These are phyloP conservation scores for Lachnellula suecica DNA, from an alignment of 2,329 filamentous ascomycete genomes.

Conservation along the genomic window DNA sequence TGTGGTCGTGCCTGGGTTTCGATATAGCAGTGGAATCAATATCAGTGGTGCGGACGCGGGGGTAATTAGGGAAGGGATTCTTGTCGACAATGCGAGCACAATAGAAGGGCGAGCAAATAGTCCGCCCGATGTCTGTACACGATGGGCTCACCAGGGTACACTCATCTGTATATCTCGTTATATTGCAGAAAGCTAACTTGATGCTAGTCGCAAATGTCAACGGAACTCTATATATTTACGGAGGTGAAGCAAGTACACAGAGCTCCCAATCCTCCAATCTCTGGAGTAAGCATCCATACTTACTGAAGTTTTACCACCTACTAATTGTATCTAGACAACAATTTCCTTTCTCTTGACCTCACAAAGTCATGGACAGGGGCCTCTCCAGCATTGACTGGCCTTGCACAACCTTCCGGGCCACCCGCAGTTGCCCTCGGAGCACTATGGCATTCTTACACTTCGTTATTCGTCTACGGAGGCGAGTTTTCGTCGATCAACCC, in stretches of 20 bases:
- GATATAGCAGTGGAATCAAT: constrained; percentile 38
- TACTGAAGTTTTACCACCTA: background rate
- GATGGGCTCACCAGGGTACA: constrained; percentile 65
- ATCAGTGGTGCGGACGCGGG: constrained; percentile 48
- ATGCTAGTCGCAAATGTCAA: constrained; percentile 61
- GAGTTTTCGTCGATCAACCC: constrained; percentile 69
- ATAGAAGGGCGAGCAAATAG: constrained; percentile 44
- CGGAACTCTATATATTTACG: constrained; percentile 75
- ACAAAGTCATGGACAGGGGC: constrained; percentile 70
- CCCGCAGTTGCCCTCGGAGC: constrained; percentile 72
- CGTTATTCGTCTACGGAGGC: constrained; percentile 73
- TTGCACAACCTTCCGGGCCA: constrained; percentile 65
- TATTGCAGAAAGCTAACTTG: constrained; percentile 1
- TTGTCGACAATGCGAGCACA: constrained; percentile 28
- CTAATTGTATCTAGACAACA: constrained; percentile 52
- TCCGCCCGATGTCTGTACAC: constrained; percentile 57
- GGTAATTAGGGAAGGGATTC: constrained; percentile 37
- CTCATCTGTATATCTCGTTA: constrained; percentile 2
- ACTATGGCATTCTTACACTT: constrained; percentile 71
- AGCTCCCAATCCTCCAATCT: constrained; percentile 59
- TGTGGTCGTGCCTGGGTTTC: constrained; percentile 48
- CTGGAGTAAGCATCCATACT: constrained; percentile 59
- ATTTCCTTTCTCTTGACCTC: constrained; percentile 71
- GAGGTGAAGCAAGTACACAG: constrained; percentile 61
- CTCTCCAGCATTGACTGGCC: constrained; percentile 60